A percentile compares a stretch with the other conserved stretches of the same genome.
Evolutionary conservation across 1,139 yeast species (phyloP).

Genomic region (Saccharomyces hybrid): DNA sequence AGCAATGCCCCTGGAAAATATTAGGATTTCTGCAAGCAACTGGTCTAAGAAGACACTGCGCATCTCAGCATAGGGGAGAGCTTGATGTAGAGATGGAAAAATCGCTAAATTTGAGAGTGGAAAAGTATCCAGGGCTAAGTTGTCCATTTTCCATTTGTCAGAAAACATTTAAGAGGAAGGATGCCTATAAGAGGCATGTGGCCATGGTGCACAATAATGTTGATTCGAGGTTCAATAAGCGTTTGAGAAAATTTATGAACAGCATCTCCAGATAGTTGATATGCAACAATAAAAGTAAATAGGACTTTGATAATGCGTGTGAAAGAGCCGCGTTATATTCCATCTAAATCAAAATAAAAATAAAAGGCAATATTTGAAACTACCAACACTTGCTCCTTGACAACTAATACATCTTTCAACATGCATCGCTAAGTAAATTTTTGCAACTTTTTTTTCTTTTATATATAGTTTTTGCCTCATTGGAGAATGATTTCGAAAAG

Average conservation of each 20-base stretch:
- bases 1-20: constrained; percentile 52
- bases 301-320: not conserved
- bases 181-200: constrained; percentile 48
- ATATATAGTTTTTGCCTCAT: not conserved
- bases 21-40: constrained; percentile 54
- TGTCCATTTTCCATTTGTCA: constrained; percentile 40
- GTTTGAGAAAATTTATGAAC: constrained; percentile 23
- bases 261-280: constrained; percentile 5
- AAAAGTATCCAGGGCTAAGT: constrained; percentile 24
- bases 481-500: not conserved
- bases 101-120: constrained; percentile 23
- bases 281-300: constrained; percentile 4
- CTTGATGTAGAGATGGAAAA: constrained; percentile 21
- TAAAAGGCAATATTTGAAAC: not conserved
- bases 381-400: not conserved
- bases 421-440: not conserved
- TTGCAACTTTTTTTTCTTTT: not conserved
- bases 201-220: constrained; percentile 44
- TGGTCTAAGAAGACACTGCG: constrained; percentile 55
- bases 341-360: not conserved
- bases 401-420: not conserved
- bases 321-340: not conserved
- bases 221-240: constrained; percentile 38
- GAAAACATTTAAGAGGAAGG: constrained; percentile 49
- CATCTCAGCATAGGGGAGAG: constrained; percentile 42